Evolutionary conservation across 2,329 filamentous ascomycete species (phyloP).

Genomic region (Tolypocladium nubicola): DNA sequence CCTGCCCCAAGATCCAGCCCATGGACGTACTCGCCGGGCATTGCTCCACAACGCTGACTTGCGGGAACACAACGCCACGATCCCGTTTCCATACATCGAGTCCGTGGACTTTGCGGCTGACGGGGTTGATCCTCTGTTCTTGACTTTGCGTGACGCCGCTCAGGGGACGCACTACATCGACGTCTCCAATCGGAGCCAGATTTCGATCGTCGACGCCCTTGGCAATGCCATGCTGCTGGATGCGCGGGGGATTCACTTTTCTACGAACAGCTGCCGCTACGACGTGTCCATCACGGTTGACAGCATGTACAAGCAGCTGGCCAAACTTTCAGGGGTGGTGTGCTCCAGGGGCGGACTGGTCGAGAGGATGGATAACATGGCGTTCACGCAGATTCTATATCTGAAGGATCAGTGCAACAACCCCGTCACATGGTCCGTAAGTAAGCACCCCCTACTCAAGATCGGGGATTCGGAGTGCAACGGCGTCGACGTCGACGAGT

Average conservation of each 20-base stretch:
- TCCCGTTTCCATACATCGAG: constrained; percentile 25
- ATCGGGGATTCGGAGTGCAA: constrained; percentile 21
- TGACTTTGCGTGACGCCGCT: constrained; percentile 19
- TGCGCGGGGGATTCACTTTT: constrained; percentile 21
- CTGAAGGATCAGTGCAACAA: constrained; percentile 24
- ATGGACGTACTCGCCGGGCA: constrained; percentile 13
- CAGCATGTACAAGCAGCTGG: constrained; percentile 22
- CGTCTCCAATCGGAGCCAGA: constrained; percentile 18
- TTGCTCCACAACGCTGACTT: constrained; percentile 20
- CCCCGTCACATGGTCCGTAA: constrained; percentile 13
- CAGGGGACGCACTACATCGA: constrained; percentile 20
- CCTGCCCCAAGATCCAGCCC: constrained; percentile 12
- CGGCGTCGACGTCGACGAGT: constrained; percentile 14
- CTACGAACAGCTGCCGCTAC: constrained; percentile 20
- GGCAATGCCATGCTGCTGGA: constrained; percentile 23
- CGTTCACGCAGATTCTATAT: constrained; percentile 20
- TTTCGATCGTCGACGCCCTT: constrained; percentile 19
- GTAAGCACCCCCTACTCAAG: constrained; percentile 17
- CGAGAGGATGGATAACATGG: constrained; percentile 13
- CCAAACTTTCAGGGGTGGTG: constrained; percentile 15
- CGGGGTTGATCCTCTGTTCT: constrained; percentile 19
- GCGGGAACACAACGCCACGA: constrained; percentile 16
- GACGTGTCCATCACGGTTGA: constrained; percentile 20
- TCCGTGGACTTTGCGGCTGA: constrained; percentile 22
- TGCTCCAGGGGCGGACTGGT: constrained; percentile 14